Conservation (phyloP, 768 basidiomycete species). For the Trametes gibbosa region DNA sequence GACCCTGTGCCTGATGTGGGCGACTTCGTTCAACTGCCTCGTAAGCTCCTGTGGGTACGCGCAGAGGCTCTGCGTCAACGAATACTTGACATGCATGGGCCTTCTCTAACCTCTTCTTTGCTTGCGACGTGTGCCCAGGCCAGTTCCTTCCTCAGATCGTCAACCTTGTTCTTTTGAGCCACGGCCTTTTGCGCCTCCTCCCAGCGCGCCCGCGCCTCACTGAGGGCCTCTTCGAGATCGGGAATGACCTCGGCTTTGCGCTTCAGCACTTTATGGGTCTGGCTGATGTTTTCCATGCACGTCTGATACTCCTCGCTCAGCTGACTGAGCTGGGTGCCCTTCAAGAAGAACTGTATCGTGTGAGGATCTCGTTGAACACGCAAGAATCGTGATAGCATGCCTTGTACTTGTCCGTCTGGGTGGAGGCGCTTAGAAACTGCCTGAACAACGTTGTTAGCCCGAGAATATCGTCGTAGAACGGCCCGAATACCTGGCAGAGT, state of each 20-base stretch:
- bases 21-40: conserved; percentile 31
- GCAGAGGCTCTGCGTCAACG: not conserved
- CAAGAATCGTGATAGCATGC: conserved; percentile 35
- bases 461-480: conserved; percentile 23
- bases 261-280: conserved; percentile 60
- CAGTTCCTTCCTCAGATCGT: conserved; percentile 73
- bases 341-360: conserved; percentile 77
- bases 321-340: conserved; percentile 87
- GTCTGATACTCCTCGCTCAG: conserved; percentile 84
- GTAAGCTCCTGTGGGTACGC: conserved; percentile 40
- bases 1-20: conserved; percentile 36
- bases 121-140: conserved; percentile 83
- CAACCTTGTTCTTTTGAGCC: conserved; percentile 63
- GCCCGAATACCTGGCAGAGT: conserved; percentile 33
- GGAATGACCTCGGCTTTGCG: conserved; percentile 78
- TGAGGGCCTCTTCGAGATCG: conserved; percentile 60
- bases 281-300: conserved; percentile 68
- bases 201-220: conserved; percentile 56
- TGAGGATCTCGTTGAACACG: not conserved
- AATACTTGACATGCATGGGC: not conserved
- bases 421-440: conserved; percentile 83
- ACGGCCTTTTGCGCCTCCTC: conserved; percentile 74
- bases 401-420: conserved; percentile 84
- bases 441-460: conserved; percentile 11
- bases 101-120: conserved; percentile 58